Base-by-base conservation (phyloP, 768 basidiomycete species). In the Collybia mongolica region DNA sequence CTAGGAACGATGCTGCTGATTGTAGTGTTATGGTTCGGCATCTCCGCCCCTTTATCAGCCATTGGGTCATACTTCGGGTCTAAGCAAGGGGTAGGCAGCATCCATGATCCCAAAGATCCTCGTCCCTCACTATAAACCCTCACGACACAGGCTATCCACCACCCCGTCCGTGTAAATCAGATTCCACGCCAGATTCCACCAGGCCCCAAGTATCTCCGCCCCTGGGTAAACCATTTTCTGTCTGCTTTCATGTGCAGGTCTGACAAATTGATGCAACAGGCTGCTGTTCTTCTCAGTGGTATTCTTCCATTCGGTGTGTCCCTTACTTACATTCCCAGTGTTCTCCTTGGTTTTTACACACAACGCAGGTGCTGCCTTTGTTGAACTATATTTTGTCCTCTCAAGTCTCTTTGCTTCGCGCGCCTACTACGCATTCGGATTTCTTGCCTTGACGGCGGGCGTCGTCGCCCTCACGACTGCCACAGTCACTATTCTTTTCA, bases 171-270 rank as follows among this genome's bases (percentile, higher is more conserved):
- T 52, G 90, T 94, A 24, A 92, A 96, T 57, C 88, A 83, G 49
- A 98, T 98, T 50, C 96, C 96, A 12, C 81, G 95, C n/a, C 96
- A 98, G 65, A 94, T 98, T 48, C 96, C 96, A 0, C 90, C 91
- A 9, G 67, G 75, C 7, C 92, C 91, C 20, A 90, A 83, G 64
- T 95, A 97, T 65, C 81, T 97, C 41, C 79, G 76, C 39, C 87
- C 86, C 55, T 86, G 86, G 86, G 91, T 90, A 65, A 44, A 75
- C 72, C 37, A 32, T 59, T 15, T 49, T 14, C 5, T 40, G 36
- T n/a, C 37, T 47, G 17, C 39, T 3, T 20, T 38, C 46, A 2
- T 48, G 28, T 28, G 42, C 32, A 52, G 19, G 17, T 41, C 44
- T 42, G 52, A 50, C 37, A 51, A 39, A 24, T 44, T 20, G 35